phyloP scores from a whole-genome alignment of 164 flowering plant genomes.

The Piper betle region DNA sequence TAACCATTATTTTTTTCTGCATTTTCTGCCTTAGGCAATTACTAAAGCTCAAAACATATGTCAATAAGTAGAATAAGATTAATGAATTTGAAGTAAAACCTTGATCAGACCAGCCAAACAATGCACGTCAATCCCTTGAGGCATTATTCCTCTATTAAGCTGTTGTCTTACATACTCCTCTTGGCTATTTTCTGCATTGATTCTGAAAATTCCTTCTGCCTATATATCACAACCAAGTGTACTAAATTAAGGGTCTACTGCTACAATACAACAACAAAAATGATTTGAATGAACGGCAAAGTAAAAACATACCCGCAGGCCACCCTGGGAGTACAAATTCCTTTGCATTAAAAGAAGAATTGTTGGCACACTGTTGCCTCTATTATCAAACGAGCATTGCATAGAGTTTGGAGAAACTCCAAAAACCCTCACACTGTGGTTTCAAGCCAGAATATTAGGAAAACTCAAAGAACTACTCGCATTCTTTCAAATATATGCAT shows the following conservation, averaged over 20 bases:
- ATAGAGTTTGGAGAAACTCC: conserved; percentile 93
- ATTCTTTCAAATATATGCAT: no score
- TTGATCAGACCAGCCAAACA: conserved; percentile 28
- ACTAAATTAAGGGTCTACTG: neutral
- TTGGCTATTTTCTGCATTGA: conserved; percentile 25
- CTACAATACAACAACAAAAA: neutral
- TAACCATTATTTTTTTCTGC: no score
- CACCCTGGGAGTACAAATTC: conserved; percentile 63
- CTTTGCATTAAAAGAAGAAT: conserved; percentile 87
- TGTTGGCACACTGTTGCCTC: conserved; percentile 90
- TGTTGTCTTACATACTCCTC: conserved; percentile 24
- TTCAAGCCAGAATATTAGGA: neutral
- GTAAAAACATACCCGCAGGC: conserved; percentile 53
- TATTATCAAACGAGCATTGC: conserved; percentile 78
- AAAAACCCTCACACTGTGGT: conserved; percentile 68
- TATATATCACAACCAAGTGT: conserved; percentile 7
- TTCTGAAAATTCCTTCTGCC: conserved; percentile 30
- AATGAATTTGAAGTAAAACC: conserved; percentile 10
- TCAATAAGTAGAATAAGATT: no score
- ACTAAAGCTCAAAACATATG: neutral
- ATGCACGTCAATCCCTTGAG: conserved; percentile 25
- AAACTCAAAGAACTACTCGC: neutral
- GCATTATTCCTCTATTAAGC: conserved; percentile 21
- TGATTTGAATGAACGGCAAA: neutral
- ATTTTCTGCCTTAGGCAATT: no score